phyloP scores from a whole-genome alignment of 2,329 filamentous ascomycete genomes.

The Aspergillus persii region DNA sequence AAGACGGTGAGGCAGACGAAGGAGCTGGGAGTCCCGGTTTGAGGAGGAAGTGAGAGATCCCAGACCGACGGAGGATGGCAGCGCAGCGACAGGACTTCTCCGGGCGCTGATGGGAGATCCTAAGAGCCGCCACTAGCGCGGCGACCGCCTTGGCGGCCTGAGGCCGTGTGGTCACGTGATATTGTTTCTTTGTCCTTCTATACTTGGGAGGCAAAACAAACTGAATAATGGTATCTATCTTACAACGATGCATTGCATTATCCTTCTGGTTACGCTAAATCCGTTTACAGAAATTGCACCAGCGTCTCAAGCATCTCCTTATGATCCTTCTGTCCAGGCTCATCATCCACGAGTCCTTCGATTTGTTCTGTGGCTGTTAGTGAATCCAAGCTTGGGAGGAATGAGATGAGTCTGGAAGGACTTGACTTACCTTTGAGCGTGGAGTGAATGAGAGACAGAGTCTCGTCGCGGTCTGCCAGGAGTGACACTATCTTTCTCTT shows the following conservation, averaged over 20 bases:
- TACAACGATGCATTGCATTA: neutral
- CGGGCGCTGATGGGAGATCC: conserved; percentile 27
- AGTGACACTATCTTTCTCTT: conserved; percentile 61
- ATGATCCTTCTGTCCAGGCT: conserved; percentile 52
- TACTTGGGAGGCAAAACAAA: neutral
- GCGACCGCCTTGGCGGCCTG: conserved; percentile 23
- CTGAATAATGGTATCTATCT: neutral
- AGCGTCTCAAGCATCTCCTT: conserved; percentile 67
- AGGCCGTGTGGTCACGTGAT: conserved; percentile 25
- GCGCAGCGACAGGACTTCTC: conserved; percentile 20
- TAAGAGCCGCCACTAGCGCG: conserved; percentile 33
- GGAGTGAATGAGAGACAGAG: conserved; percentile 59
- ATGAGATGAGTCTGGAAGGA: neutral
- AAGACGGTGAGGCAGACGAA: conserved; percentile 5
- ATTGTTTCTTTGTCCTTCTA: neutral
- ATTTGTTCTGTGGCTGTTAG: conserved; percentile 54
- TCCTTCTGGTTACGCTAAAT: neutral
- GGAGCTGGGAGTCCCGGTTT: conserved; percentile 25
- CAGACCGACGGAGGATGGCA: conserved; percentile 23
- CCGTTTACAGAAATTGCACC: conserved; percentile 36
- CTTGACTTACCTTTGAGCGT: conserved; percentile 61
- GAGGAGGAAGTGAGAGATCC: conserved; percentile 25
- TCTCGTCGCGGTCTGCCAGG: conserved; percentile 67
- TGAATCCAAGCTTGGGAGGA: neutral
- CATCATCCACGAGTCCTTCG: conserved; percentile 55